Conservation (phyloP, 768 basidiomycete genomes). For the Porphyrellus cyaneotinctus region DNA sequence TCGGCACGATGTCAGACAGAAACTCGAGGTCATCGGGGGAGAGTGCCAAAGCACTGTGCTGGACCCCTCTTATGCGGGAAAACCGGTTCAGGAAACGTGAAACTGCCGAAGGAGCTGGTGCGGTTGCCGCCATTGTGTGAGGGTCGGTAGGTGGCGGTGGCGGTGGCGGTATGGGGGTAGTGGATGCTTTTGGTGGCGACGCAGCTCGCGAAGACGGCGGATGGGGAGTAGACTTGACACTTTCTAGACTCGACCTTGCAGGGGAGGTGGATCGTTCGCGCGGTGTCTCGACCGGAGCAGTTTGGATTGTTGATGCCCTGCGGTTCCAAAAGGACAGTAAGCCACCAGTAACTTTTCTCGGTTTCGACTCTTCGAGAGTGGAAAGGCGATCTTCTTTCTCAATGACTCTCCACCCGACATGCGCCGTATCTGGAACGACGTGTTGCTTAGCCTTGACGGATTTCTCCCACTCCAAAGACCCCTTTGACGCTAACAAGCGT, state of each 20-base stretch:
- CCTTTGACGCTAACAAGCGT: slow-evolving; percentile 65
- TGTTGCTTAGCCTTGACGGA: slow-evolving; percentile 55
- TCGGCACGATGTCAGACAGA: slow-evolving; percentile 64
- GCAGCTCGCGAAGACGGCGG: slow-evolving; percentile 8
- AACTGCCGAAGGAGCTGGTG: slow-evolving; percentile 59
- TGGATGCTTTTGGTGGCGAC: slow-evolving; percentile 16
- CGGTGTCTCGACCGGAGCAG: slow-evolving; percentile 14
- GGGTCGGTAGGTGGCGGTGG: slow-evolving; percentile 6
- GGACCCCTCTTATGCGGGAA: slow-evolving; percentile 43
- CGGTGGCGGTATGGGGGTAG: slow-evolving; percentile 10
- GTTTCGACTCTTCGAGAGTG: slow-evolving; percentile 41
- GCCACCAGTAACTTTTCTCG: slow-evolving; percentile 45
- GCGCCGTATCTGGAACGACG: slow-evolving; percentile 46
- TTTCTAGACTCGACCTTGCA: slow-evolving; percentile 32
- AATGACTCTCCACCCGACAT: slow-evolving; percentile 70
- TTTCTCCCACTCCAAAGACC: slow-evolving; percentile 72
- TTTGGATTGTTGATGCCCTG: slow-evolving; percentile 27
- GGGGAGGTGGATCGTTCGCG: slow-evolving; percentile 24
- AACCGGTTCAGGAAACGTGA: slow-evolving; percentile 82
- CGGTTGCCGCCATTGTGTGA: slow-evolving; percentile 1
- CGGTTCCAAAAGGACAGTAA: slow-evolving; percentile 75
- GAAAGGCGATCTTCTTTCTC: slow-evolving; percentile 44
- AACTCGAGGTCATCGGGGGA: slow-evolving; percentile 82
- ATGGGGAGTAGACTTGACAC: slow-evolving; percentile 9
- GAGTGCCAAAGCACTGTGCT: slow-evolving; percentile 59